These are phyloP conservation scores for Zygnema circumcarinatum DNA, from an alignment of 139 green algal species.

Conservation along the genomic window DNA sequence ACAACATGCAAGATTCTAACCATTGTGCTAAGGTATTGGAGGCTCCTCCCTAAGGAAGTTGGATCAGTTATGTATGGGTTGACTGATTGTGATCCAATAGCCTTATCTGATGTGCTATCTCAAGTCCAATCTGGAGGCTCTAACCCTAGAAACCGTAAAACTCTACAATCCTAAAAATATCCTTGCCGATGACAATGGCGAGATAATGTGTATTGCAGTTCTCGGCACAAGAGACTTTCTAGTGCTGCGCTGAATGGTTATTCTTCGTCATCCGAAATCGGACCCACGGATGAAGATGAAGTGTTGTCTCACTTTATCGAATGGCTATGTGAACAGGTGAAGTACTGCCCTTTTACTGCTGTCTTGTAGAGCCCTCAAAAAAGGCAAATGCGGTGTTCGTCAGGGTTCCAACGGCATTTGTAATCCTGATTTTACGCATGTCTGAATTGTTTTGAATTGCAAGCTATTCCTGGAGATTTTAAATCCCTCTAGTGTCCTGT, in stretches of 20 bases:
- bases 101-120: neutral
- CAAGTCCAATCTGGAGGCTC: neutral
- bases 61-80: neutral
- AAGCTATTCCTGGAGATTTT: too few species aligned
- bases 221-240: neutral
- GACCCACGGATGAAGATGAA: neutral
- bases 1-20: constrained; percentile 32
- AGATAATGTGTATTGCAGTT: neutral
- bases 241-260: neutral
- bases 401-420: too few species aligned
- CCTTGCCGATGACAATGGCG: too few species aligned
- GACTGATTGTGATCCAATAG: neutral
- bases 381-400: too few species aligned
- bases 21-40: constrained; percentile 49
- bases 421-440: too few species aligned
- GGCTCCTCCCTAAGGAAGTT: too few species aligned
- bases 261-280: neutral
- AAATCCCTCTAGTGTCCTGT: too few species aligned
- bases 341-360: neutral
- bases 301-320: constrained; percentile 20
- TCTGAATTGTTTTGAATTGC: too few species aligned
- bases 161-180: too few species aligned
- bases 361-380: too few species aligned
- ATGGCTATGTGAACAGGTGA: constrained; percentile 39
- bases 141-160: too few species aligned